These are phyloP conservation scores for Beauveria varroae DNA, from an alignment of 2,329 filamentous ascomycete species.

Conservation along the genomic window DNA sequence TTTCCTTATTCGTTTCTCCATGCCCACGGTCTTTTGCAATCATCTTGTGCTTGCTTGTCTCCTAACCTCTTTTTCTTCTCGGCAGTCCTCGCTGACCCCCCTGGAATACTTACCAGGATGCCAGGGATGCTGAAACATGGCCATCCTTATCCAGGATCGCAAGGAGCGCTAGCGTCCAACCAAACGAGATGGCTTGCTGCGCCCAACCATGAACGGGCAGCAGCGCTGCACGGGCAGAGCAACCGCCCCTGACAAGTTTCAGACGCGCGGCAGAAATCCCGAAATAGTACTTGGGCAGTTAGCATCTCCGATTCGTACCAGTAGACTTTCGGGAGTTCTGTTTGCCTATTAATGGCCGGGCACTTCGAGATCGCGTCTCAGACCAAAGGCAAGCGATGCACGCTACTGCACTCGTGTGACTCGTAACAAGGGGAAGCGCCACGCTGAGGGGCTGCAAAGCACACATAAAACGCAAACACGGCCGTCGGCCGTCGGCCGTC, in stretches of 20 bases:
- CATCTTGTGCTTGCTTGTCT: too few relatives aligned
- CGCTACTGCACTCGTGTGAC: background rate
- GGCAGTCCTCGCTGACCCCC: background rate
- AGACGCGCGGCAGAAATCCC: background rate
- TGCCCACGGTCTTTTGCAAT: background rate
- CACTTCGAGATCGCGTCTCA: background rate
- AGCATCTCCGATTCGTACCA: too few relatives aligned
- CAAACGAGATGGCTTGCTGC: background rate
- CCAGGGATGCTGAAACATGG: conserved; percentile 1
- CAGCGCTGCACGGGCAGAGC: background rate
- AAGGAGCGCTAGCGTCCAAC: background rate
- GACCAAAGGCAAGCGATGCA: background rate
- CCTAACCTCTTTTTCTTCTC: too few relatives aligned
- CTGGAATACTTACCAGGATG: background rate
- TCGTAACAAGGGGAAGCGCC: conserved; percentile 6
- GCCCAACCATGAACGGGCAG: background rate
- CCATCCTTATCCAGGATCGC: background rate
- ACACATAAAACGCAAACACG: background rate
- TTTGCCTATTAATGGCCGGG: background rate
- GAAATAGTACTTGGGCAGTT: background rate
- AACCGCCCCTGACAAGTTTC: background rate
- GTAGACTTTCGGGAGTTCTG: too few relatives aligned
- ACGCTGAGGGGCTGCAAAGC: background rate
- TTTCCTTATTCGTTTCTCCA: background rate
- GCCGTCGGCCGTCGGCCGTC: background rate